Evolutionary conservation across 106 monocot genomes (phyloP).

Genomic region (Phalaenopsis aphrodite): DNA sequence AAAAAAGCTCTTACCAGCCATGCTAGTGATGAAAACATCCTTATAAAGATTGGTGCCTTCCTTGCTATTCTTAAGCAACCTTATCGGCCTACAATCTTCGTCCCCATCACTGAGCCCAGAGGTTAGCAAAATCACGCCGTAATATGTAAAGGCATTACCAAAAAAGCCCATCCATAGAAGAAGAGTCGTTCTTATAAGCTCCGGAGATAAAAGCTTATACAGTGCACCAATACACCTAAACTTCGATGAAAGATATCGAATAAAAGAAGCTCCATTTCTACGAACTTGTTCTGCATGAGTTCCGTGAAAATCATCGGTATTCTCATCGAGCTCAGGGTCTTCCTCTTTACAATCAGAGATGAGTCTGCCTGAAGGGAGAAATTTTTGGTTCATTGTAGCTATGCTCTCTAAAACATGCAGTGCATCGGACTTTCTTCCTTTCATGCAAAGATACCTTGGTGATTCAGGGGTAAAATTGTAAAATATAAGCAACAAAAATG

Average conservation of each 20-base stretch:
- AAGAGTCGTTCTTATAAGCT: conserved; percentile 52
- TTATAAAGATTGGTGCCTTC: conserved; percentile 34
- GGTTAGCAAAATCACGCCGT: conserved; percentile 72
- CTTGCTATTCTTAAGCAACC: neutral
- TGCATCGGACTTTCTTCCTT: conserved; percentile 50
- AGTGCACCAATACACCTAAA: conserved; percentile 27
- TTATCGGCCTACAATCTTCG: conserved; percentile 20
- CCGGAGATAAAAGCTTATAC: conserved; percentile 30
- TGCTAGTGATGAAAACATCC: conserved; percentile 71
- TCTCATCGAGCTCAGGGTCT: conserved; percentile 17
- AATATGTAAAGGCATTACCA: conserved; percentile 80
- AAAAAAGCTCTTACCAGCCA: conserved; percentile 41
- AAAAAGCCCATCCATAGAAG: conserved; percentile 73
- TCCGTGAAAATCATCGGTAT: conserved; percentile 22
- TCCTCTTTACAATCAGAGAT: conserved; percentile 18
- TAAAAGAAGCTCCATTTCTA: neutral
- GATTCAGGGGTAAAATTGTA: conserved; percentile 57
- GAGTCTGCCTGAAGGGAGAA: conserved; percentile 53
- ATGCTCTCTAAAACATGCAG: conserved; percentile 40
- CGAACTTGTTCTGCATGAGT: conserved; percentile 17
- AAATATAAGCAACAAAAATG: conserved; percentile 69
- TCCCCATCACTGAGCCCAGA: conserved; percentile 33
- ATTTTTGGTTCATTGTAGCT: conserved; percentile 36
- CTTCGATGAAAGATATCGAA: conserved; percentile 12
- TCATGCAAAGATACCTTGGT: conserved; percentile 74